Evolutionary conservation across 352 stramenopile genomes (phyloP).

Genomic region (Phytophthora sp.): DNA sequence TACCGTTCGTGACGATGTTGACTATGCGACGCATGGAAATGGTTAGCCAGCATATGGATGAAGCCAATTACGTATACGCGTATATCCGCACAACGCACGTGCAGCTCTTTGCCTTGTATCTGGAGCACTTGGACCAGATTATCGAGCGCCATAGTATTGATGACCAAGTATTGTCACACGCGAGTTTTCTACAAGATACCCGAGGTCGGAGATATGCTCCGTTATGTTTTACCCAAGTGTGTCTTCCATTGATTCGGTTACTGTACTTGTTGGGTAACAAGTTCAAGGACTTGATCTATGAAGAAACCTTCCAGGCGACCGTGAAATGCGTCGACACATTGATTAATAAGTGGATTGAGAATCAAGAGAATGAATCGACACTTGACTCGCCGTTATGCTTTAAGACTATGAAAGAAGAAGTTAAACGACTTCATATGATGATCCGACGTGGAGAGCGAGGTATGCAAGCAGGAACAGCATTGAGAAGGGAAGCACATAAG

Average conservation of each 20-base stretch:
- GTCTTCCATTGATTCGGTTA: conserved; percentile 45
- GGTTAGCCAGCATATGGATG: conserved; percentile 41
- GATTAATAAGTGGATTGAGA: conserved; percentile 33
- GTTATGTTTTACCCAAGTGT: conserved; percentile 47
- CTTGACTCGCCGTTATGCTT: conserved; percentile 45
- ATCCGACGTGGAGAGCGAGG: conserved; percentile 26
- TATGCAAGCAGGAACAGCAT: conserved; percentile 10
- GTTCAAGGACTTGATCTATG: conserved; percentile 56
- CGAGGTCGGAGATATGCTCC: conserved; percentile 39
- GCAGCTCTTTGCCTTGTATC: conserved; percentile 39
- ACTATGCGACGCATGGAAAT: conserved; percentile 44
- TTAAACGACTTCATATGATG: conserved; percentile 41
- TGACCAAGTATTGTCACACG: conserved; percentile 27
- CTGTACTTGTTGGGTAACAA: conserved; percentile 49
- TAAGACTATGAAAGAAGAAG: conserved; percentile 34
- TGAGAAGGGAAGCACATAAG: conserved; percentile 16
- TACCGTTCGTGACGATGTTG: conserved; percentile 42
- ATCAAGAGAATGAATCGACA: conserved; percentile 4
- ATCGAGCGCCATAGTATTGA: conserved; percentile 42
- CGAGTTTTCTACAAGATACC: conserved; percentile 31
- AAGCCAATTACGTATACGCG: conserved; percentile 49
- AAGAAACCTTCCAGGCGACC: conserved; percentile 39
- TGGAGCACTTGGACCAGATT: conserved; percentile 39
- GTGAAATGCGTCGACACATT: conserved; percentile 31
- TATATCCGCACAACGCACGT: conserved; percentile 33